Evolutionary conservation across 2,329 filamentous ascomycete genomes (phyloP).

Genomic region (Ampelomyces quisqualis): DNA sequence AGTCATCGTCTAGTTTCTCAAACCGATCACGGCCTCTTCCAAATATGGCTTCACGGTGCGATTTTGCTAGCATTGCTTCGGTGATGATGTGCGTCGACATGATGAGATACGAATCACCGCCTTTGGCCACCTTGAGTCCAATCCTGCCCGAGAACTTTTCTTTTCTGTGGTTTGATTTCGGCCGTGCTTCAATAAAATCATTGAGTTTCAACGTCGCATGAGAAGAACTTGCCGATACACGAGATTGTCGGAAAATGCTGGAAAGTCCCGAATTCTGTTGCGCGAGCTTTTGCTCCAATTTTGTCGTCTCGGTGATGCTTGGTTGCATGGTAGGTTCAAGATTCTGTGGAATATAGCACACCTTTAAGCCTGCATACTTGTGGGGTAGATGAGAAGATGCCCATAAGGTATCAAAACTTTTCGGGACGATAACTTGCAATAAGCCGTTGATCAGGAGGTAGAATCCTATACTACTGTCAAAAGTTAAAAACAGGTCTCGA

Average conservation of each 20-base stretch:
- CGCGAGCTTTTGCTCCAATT: not conserved
- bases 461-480: conserved; percentile 18
- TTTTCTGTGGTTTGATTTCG: conserved; percentile 9
- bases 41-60: conserved; percentile 9
- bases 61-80: conserved; percentile 21
- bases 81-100: conserved; percentile 27
- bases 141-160: conserved; percentile 20
- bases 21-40: conserved; percentile 5
- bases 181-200: conserved; percentile 21
- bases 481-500: conserved; percentile 19
- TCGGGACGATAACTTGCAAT: conserved; percentile 16
- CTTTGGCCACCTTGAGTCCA: conserved; percentile 14
- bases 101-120: conserved; percentile 12
- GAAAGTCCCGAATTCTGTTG: conserved; percentile 4
- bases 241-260: conserved; percentile 3
- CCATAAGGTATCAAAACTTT: conserved; percentile 16
- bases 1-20: conserved; percentile 14
- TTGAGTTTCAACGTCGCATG: conserved; percentile 12
- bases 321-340: conserved; percentile 16
- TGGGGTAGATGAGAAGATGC: conserved; percentile 21
- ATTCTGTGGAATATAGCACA: conserved; percentile 18
- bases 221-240: not conserved
- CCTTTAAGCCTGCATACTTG: conserved; percentile 18
- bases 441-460: conserved; percentile 18
- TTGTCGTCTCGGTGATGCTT: conserved; percentile 8